Conservation (phyloP, 2,329 filamentous ascomycete genomes). For the Dactylella cylindrospora region DNA sequence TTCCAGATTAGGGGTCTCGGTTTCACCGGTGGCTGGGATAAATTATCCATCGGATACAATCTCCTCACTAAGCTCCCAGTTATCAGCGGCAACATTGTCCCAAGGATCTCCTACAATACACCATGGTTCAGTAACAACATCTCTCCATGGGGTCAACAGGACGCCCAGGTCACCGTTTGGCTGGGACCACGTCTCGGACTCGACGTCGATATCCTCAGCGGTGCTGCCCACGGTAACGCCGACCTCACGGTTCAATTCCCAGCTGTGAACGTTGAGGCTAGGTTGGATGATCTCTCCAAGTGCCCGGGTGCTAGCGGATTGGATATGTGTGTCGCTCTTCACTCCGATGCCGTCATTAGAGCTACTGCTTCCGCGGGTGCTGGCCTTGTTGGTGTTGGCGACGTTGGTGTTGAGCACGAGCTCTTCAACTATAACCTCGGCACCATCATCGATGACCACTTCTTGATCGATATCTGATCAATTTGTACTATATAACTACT, state of each 20-base stretch:
- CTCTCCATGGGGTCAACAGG: constrained; percentile 15
- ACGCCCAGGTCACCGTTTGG: constrained; percentile 13
- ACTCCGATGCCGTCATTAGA: constrained; percentile 7
- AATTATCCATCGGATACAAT: constrained; percentile 21
- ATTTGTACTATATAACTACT: too few species aligned
- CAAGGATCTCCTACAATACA: constrained; percentile 1
- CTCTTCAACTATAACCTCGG: constrained; percentile 20
- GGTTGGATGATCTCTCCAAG: background rate
- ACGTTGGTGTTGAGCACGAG: constrained; percentile 13
- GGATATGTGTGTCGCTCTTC: constrained; percentile 18
- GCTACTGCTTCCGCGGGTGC: constrained; percentile 13
- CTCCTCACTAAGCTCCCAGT: constrained; percentile 22
- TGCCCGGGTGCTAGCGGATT: constrained; percentile 6
- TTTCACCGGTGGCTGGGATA: constrained; percentile 9
- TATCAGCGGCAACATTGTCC: constrained; percentile 5
- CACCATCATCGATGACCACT: constrained; percentile 11
- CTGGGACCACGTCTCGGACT: constrained; percentile 14
- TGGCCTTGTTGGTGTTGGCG: constrained; percentile 6
- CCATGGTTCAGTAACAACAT: constrained; percentile 4
- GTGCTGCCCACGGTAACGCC: constrained; percentile 5
- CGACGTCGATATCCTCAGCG: constrained; percentile 4
- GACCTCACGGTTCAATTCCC: constrained; percentile 20
- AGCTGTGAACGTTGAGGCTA: constrained; percentile 2
- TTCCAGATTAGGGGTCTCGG: constrained; percentile 17
- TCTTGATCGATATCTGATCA: constrained; percentile 11